Percentiles rank a stretch among this genome's conserved stretches.
These are phyloP conservation scores for Trichoderma reesei DNA, from an alignment of 495 filamentous ascomycete genomes.

Conservation along the genomic window DNA sequence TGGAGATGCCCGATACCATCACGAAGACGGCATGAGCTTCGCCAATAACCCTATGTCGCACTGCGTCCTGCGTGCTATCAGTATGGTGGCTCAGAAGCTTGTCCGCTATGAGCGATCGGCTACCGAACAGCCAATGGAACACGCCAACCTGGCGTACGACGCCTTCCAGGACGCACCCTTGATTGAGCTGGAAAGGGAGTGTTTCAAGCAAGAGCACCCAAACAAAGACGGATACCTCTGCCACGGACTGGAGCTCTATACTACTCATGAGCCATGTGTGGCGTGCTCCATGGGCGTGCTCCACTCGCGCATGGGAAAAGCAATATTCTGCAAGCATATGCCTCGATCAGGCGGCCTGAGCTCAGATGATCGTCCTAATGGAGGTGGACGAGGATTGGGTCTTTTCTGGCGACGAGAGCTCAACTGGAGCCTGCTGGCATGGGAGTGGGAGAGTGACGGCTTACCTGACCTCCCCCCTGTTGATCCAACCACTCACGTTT, in stretches of 20 bases:
- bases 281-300: conserved; percentile 96
- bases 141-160: conserved; percentile 33
- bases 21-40: conserved; percentile 30
- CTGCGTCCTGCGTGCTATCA: conserved; percentile 75
- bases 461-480: conserved; percentile 22
- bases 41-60: conserved; percentile 71
- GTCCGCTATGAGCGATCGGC: conserved; percentile 35
- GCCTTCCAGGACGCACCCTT: conserved; percentile 36
- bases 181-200: conserved; percentile 29
- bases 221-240: conserved; percentile 79
- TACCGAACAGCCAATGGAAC: conserved; percentile 14
- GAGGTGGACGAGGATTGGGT: conserved; percentile 55
- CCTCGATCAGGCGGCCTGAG: conserved; percentile 48
- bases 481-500: conserved; percentile 18
- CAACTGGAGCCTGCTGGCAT: conserved; percentile 86
- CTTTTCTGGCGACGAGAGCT: conserved; percentile 87
- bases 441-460: conserved; percentile 54
- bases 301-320: conserved; percentile 75
- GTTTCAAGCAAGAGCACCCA: conserved; percentile 35
- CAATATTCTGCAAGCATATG: conserved; percentile 66
- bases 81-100: conserved; percentile 68
- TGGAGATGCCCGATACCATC: conserved; percentile 64
- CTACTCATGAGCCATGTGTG: conserved; percentile 89
- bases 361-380: conserved; percentile 36
- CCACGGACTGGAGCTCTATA: conserved; percentile 78